A percentile compares a stretch with the other conserved stretches of the same genome.
Conservation (phyloP, 768 basidiomycete genomes). For the Strobilomyces echinocephalus region DNA sequence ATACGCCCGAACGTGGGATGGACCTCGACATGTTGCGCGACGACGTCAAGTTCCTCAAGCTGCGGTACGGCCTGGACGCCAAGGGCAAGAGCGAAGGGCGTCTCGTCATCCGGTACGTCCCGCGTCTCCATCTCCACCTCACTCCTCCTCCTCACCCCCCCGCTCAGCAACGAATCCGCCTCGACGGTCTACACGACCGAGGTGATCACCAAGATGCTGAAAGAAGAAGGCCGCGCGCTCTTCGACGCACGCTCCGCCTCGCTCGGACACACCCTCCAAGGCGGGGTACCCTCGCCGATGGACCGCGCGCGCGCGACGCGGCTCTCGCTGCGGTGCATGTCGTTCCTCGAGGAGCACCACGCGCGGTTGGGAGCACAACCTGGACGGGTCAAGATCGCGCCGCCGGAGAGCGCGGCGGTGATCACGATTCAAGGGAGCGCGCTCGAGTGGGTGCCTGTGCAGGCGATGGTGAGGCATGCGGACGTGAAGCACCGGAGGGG, state of each 20-base stretch:
- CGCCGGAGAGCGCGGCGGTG: constrained; percentile 70
- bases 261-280: constrained; percentile 95
- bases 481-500: constrained; percentile 90
- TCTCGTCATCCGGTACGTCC: constrained; percentile 76
- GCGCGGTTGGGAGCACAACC: constrained; percentile 58
- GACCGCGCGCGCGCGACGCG: constrained; percentile 88
- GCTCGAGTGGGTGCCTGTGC: constrained; percentile 78
- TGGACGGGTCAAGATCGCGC: constrained; percentile 49
- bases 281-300: constrained; percentile 90
- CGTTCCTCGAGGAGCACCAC: constrained; percentile 86
- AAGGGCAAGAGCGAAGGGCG: constrained; percentile 92
- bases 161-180: constrained; percentile 71
- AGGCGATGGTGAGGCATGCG: constrained; percentile 78
- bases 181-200: constrained; percentile 89
- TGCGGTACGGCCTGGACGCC: constrained; percentile 77
- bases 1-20: constrained; percentile 91
- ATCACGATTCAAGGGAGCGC: constrained; percentile 86
- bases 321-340: constrained; percentile 87
- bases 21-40: constrained; percentile 71
- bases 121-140: neutral
- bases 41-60: constrained; percentile 86
- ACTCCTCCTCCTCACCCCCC: constrained; percentile 23
- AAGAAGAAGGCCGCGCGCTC: constrained; percentile 86
- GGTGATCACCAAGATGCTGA: constrained; percentile 88
- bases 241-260: constrained; percentile 97